A percentile compares a stretch with the other conserved stretches of the same genome.
phyloP scores from a whole-genome alignment of 768 basidiomycete species.

The Ramaria sp. region DNA sequence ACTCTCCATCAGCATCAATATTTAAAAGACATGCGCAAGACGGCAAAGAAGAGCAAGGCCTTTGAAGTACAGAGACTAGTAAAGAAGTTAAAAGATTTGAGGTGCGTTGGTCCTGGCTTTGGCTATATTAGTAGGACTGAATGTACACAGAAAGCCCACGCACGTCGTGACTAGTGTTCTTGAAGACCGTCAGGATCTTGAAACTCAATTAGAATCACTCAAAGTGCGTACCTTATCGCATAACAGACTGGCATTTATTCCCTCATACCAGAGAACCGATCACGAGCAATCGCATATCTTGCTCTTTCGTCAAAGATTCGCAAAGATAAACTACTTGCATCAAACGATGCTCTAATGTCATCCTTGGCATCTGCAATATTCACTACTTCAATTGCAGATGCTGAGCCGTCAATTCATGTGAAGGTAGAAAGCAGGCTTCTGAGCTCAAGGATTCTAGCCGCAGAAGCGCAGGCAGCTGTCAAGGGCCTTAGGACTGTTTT shows the following conservation, averaged over 20 bases:
- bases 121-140: not conserved
- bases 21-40: conserved; percentile 59
- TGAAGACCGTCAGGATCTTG: conserved; percentile 37
- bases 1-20: conserved; percentile 51
- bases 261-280: conserved; percentile 37
- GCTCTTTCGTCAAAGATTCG: conserved; percentile 65
- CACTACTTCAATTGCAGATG: not conserved
- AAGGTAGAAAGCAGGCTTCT: conserved; percentile 66
- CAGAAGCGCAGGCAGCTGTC: conserved; percentile 42
- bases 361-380: conserved; percentile 25
- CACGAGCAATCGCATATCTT: conserved; percentile 47
- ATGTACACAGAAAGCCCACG: conserved; percentile 18
- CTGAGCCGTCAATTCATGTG: conserved; percentile 17
- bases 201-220: conserved; percentile 47
- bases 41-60: conserved; percentile 69
- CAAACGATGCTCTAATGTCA: conserved; percentile 34
- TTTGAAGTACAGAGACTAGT: conserved; percentile 78
- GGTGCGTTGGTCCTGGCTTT: conserved; percentile 31
- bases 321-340: conserved; percentile 54
- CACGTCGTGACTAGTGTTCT: conserved; percentile 19
- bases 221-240: conserved; percentile 38
- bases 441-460: conserved; percentile 67
- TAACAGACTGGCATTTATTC: not conserved
- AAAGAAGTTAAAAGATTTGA: conserved; percentile 63
- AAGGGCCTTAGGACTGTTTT: conserved; percentile 37